These are phyloP conservation scores for Penicillium hesseltinei DNA, from an alignment of 2,329 filamentous ascomycete species.

Conservation along the genomic window DNA sequence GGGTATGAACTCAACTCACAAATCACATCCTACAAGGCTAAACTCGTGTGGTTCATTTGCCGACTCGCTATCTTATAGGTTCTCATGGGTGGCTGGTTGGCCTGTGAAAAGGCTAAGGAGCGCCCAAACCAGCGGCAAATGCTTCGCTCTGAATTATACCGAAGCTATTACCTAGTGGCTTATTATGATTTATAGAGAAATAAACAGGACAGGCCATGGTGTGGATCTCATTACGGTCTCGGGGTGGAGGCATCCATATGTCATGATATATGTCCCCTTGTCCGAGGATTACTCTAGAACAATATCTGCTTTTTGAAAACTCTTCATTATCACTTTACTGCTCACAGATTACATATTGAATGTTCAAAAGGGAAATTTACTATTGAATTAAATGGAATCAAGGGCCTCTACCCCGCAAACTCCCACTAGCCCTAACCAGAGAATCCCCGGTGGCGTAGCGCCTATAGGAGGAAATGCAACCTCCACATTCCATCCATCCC, in stretches of 20 bases:
- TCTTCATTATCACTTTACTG: not conserved
- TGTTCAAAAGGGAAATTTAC: not conserved
- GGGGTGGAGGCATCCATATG: not conserved
- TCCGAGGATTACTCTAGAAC: not conserved
- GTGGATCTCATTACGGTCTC: not conserved
- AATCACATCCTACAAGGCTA: not conserved
- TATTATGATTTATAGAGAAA: no score
- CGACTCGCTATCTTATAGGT: not conserved
- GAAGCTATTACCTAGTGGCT: not conserved
- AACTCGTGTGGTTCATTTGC: not conserved
- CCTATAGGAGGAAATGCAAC: not conserved
- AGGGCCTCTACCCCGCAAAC: not conserved
- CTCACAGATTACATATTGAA: not conserved
- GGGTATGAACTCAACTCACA: not conserved
- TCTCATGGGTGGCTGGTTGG: not conserved
- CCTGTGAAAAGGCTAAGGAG: not conserved
- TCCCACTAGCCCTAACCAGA: not conserved
- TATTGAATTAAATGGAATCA: not conserved
- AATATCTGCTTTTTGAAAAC: not conserved
- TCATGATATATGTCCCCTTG: not conserved
- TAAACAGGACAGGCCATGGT: not conserved
- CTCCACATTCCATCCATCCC: not conserved
- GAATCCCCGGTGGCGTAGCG: conserved; percentile 5
- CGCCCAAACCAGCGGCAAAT: not conserved
- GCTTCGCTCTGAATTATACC: conserved; percentile 12